A percentile compares a stretch with the other conserved stretches of the same genome.
These are phyloP conservation scores for Chaetomium strumarium DNA, from an alignment of 2,329 filamentous ascomycete species.

Conservation along the genomic window DNA sequence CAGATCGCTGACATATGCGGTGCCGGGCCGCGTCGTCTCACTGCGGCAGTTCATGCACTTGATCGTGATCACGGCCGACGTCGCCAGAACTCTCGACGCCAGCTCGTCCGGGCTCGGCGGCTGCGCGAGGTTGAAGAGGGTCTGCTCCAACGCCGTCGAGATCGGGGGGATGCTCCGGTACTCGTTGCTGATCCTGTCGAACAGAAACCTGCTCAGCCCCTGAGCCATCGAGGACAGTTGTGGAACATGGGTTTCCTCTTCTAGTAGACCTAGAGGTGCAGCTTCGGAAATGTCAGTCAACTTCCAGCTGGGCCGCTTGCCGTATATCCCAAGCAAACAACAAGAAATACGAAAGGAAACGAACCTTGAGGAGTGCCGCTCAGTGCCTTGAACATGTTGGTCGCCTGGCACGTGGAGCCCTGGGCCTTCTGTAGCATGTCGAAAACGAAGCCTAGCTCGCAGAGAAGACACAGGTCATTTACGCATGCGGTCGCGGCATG, in stretches of 20 bases:
- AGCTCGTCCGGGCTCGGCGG: conserved; percentile 22
- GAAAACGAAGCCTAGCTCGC: conserved; percentile 90
- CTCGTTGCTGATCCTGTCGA: conserved; percentile 75
- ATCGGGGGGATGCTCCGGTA: conserved; percentile 61
- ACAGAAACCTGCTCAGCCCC: conserved; percentile 74
- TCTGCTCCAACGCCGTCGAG: conserved; percentile 64
- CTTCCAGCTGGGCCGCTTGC: not conserved
- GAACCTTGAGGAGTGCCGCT: conserved; percentile 71
- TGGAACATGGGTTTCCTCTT: conserved; percentile 71
- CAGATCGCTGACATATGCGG: conserved; percentile 78
- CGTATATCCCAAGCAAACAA: not conserved
- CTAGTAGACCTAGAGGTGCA: conserved; percentile 70
- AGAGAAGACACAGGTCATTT: conserved; percentile 77
- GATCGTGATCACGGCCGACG: conserved; percentile 66
- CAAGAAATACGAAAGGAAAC: conserved; percentile 15
- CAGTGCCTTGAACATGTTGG: conserved; percentile 86
- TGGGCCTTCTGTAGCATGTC: conserved; percentile 98
- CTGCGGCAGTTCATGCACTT: conserved; percentile 81
- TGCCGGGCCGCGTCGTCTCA: conserved; percentile 74
- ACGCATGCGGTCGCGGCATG: conserved; percentile 84
- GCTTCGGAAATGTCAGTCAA: conserved; percentile 40
- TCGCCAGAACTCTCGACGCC: conserved; percentile 52
- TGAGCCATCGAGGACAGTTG: conserved; percentile 79
- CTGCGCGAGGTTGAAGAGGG: conserved; percentile 29
- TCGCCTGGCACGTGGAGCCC: conserved; percentile 91